Evolutionary conservation across 2,329 filamentous ascomycete genomes (phyloP), one percentile per base, ranked within the genome.

Genomic region (Apiospora kogelbergensis): DNA sequence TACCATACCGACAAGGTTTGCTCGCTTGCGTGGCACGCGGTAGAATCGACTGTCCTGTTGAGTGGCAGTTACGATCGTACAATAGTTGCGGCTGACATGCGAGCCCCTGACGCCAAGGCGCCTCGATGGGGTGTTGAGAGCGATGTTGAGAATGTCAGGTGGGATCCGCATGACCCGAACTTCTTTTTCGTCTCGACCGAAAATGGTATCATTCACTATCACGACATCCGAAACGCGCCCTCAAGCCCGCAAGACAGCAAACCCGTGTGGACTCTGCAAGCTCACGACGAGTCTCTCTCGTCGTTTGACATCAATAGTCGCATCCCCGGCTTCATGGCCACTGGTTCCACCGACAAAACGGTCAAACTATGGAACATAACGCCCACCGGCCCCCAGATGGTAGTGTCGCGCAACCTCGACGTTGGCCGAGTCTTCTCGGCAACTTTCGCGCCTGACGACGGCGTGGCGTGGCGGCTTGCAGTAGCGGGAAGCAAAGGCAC

Each of bases 1-100:
- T 93, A 97, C 82, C 96, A 99, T 83, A 97, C 93, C 44, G 96
- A 98, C 86, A 99, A 99, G 84, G 95, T 98, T 73, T 99, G 95
- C 86, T 94, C 95, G 26, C 84, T 99, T 68, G 92, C 95, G 73
- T 99, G 97, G 96, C 94, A 98, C 84, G 88, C 93, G 0, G 88
- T 86, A 57, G 93, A 98, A 80, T 90, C 95, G 2, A 98, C 96
- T 0, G 90, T 97, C 24, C 86, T 99, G 30, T 87, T 99, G 70
- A 97, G 92, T 76, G 96, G 96, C 71, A 97, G 93, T 78, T 99
- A 98, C 82, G 96, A 99, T 81, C 90, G 94, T 72, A 98, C 95
- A 3, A 88, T 97, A 11, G 93, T 97, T 10, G 94, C 93, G n/a
- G 93, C 94, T 3, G 96, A 99, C 79, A 98, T 99, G 95, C 90